phyloP scores from a whole-genome alignment of 2,329 filamentous ascomycete species.

The Diaporthe aspalathi region DNA sequence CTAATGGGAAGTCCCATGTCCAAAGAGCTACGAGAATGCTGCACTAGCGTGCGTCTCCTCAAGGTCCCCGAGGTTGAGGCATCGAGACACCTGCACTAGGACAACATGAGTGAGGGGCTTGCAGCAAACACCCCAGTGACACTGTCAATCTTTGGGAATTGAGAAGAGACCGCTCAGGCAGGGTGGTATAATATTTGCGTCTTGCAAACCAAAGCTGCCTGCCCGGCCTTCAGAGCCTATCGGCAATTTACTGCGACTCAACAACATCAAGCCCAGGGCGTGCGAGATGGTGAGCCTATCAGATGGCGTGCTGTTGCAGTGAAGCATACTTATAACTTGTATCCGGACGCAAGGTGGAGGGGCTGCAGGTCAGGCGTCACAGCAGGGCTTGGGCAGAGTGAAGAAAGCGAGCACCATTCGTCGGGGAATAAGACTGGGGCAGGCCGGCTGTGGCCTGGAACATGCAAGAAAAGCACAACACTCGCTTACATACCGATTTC shows the following conservation, averaged over 20 bases:
- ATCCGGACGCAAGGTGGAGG: not conserved
- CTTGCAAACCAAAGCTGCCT: constrained; percentile 14
- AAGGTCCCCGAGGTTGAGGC: not conserved
- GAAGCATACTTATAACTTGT: too few relatives aligned
- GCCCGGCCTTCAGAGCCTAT: not conserved
- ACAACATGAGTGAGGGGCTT: constrained; percentile 1
- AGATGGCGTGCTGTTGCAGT: constrained; percentile 20
- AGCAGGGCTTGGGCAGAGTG: constrained; percentile 4
- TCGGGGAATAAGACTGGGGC: constrained; percentile 1
- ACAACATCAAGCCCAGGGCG: constrained; percentile 17
- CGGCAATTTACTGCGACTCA: constrained; percentile 14
- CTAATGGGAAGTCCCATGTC: not conserved
- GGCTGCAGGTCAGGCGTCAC: constrained; percentile 30
- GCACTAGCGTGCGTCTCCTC: constrained; percentile 17
- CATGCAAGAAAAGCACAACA: constrained; percentile 9
- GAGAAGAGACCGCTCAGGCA: not conserved
- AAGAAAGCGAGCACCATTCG: not conserved
- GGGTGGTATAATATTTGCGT: constrained; percentile 8
- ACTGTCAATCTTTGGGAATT: constrained; percentile 9
- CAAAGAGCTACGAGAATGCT: constrained; percentile 25
- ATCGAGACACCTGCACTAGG: constrained; percentile 4
- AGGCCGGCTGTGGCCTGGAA: constrained; percentile 2
- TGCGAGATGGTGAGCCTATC: not conserved
- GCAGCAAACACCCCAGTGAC: not conserved
- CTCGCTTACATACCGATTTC: constrained; percentile 30